Conservation (phyloP, 1,139 yeast species). For the Lodderomyces metapsilosis region DNA sequence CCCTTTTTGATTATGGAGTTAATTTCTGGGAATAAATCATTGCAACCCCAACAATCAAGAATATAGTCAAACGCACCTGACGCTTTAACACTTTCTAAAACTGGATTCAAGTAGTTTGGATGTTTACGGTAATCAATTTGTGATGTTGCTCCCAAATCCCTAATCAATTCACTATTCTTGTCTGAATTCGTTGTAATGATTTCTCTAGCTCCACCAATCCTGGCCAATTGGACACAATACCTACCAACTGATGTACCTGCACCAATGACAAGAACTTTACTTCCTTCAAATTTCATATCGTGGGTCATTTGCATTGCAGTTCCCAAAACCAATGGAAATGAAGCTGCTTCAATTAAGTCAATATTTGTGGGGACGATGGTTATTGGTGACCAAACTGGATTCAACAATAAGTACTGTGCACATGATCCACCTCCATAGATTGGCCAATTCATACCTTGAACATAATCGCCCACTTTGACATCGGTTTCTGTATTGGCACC, state of each 20-base stretch:
- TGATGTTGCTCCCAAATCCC: constrained; percentile 50
- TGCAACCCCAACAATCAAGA: constrained; percentile 29
- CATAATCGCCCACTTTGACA: constrained; percentile 60
- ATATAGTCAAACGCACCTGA: constrained; percentile 29
- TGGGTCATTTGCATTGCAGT: constrained; percentile 51
- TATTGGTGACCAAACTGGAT: constrained; percentile 40
- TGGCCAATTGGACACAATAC: constrained; percentile 57
- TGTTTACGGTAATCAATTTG: constrained; percentile 49
- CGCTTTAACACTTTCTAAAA: constrained; percentile 23
- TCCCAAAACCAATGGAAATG: constrained; percentile 57
- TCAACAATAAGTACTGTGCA: constrained; percentile 38
- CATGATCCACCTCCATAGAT: constrained; percentile 52
- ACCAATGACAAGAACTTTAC: constrained; percentile 60
- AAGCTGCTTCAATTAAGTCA: constrained; percentile 54
- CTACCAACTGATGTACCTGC: constrained; percentile 76
- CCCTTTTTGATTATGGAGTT: constrained; percentile 31
- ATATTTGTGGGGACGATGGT: constrained; percentile 48
- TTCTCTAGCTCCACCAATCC: constrained; percentile 42
- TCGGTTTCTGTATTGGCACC: constrained; percentile 34
- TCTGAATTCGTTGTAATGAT: constrained; percentile 43
- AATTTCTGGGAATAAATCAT: constrained; percentile 22
- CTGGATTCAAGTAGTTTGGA: constrained; percentile 21
- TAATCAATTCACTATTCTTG: constrained; percentile 37
- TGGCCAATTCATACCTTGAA: constrained; percentile 54
- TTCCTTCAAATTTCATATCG: constrained; percentile 11